These are phyloP conservation scores for Lentithecium fluviatile DNA, from an alignment of 495 filamentous ascomycete species.

Conservation along the genomic window DNA sequence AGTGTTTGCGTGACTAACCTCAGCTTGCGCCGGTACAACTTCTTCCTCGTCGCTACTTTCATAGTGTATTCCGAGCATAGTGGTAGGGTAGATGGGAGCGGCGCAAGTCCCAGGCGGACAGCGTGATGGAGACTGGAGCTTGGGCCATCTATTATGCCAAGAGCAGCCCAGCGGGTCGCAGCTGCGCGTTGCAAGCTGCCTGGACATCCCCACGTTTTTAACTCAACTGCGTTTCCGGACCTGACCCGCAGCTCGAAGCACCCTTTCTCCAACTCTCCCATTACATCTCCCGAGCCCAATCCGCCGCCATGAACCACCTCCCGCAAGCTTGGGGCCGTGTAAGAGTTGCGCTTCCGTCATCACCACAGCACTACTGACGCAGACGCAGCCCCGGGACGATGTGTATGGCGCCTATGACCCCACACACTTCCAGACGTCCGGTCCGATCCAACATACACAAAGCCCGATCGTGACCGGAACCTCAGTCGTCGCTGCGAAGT, in stretches of 20 bases:
- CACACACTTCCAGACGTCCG: slow-evolving; percentile 71
- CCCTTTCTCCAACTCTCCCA: neutral
- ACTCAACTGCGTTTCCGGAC: slow-evolving; percentile 20
- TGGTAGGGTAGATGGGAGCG: neutral
- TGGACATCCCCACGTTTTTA: slow-evolving; percentile 22
- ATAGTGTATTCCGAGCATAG: slow-evolving; percentile 34
- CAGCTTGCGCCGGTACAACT: slow-evolving; percentile 1
- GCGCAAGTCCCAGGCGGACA: neutral
- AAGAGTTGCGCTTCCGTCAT: slow-evolving; percentile 44
- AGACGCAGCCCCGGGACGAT: slow-evolving; percentile 81
- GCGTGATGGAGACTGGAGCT: slow-evolving; percentile 15
- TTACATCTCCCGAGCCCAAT: neutral
- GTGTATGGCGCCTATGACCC: slow-evolving; percentile 89
- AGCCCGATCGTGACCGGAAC: slow-evolving; percentile 92
- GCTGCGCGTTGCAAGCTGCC: slow-evolving; percentile 30
- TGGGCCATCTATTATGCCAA: slow-evolving; percentile 17
- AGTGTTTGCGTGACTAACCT: slow-evolving; percentile 17
- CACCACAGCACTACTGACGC: slow-evolving; percentile 30
- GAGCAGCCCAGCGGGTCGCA: too few species aligned
- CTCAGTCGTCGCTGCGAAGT: slow-evolving; percentile 90
- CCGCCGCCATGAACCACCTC: slow-evolving; percentile 77
- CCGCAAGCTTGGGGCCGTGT: slow-evolving; percentile 97
- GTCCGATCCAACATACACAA: slow-evolving; percentile 82
- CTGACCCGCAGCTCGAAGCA: slow-evolving; percentile 4
- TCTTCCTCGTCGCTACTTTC: slow-evolving; percentile 38